Percentiles rank a stretch among this genome's conserved stretches.
phyloP scores from a whole-genome alignment of 2,329 filamentous ascomycete genomes.

The Neonectria coccinea region DNA sequence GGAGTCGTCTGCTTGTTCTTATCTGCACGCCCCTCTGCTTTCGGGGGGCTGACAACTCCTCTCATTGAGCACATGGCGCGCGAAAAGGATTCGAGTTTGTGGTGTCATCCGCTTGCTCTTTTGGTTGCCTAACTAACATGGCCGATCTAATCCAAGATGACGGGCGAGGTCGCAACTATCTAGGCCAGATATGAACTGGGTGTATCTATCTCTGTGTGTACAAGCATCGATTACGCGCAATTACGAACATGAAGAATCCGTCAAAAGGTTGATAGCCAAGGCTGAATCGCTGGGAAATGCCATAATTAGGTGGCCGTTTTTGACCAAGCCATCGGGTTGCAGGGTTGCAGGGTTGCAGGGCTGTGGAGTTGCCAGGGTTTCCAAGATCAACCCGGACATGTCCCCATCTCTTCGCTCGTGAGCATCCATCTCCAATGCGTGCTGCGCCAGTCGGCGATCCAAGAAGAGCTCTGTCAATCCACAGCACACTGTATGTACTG shows the following conservation, averaged over 20 bases:
- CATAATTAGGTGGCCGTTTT: not conserved
- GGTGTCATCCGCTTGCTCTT: slow-evolving; percentile 2
- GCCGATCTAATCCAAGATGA: not conserved
- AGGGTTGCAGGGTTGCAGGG: not conserved
- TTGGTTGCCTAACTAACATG: not conserved
- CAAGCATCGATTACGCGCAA: not conserved
- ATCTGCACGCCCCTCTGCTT: too few species aligned
- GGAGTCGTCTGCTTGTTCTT: not conserved
- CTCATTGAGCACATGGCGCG: not conserved
- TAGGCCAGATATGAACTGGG: not conserved
- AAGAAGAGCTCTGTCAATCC: not conserved
- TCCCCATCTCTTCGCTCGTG: not conserved
- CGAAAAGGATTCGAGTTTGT: not conserved
- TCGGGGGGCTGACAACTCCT: not conserved
- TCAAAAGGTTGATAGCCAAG: not conserved
- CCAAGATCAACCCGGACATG: not conserved
- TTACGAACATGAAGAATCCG: not conserved
- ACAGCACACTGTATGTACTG: too few species aligned
- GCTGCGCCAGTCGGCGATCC: not conserved
- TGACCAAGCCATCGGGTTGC: not conserved
- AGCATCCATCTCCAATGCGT: not conserved
- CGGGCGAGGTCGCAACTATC: not conserved
- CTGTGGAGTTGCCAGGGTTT: not conserved
- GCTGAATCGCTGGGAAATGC: not conserved
- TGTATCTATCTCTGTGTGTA: not conserved